Percentiles rank a stretch among this genome's conserved stretches.
These are phyloP conservation scores for Fulvia fulva DNA, from an alignment of 2,329 filamentous ascomycete genomes.

Conservation along the genomic window DNA sequence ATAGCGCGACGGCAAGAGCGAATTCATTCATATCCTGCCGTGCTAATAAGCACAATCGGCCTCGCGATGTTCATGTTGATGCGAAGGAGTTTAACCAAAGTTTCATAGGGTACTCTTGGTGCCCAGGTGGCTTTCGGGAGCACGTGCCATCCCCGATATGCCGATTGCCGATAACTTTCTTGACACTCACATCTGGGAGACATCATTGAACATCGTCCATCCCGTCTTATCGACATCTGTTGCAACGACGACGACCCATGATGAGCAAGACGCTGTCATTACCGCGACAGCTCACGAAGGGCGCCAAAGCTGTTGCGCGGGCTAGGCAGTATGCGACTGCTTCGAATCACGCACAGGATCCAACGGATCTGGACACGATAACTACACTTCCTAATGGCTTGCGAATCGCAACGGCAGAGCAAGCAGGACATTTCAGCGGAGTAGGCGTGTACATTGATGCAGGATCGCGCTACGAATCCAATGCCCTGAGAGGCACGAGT, in stretches of 20 bases:
- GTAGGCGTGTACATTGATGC: slow-evolving; percentile 95
- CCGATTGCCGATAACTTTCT: not conserved
- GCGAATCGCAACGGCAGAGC: slow-evolving; percentile 87
- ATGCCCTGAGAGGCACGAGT: slow-evolving; percentile 78
- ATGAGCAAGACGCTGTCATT: slow-evolving; percentile 32
- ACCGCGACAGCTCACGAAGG: slow-evolving; percentile 26
- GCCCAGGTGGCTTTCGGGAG: not conserved
- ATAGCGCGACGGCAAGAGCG: no score
- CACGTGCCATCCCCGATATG: not conserved
- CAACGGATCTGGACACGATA: slow-evolving; percentile 79
- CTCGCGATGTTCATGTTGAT: not conserved
- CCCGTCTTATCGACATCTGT: not conserved
- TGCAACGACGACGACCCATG: slow-evolving; percentile 6
- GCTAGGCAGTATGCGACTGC: slow-evolving; percentile 28
- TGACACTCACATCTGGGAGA: not conserved
- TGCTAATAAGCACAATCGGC: not conserved
- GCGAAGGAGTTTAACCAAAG: no score
- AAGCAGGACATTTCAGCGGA: slow-evolving; percentile 90
- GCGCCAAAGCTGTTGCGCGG: slow-evolving; percentile 12
- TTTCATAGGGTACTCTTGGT: no score
- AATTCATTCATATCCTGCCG: no score
- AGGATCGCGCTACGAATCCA: slow-evolving; percentile 89
- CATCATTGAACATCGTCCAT: not conserved
- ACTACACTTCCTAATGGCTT: slow-evolving; percentile 89
- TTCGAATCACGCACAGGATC: slow-evolving; percentile 62